phyloP scores from a whole-genome alignment of 2,329 filamentous ascomycete genomes.

The Ascochyta clinopodiicola region DNA sequence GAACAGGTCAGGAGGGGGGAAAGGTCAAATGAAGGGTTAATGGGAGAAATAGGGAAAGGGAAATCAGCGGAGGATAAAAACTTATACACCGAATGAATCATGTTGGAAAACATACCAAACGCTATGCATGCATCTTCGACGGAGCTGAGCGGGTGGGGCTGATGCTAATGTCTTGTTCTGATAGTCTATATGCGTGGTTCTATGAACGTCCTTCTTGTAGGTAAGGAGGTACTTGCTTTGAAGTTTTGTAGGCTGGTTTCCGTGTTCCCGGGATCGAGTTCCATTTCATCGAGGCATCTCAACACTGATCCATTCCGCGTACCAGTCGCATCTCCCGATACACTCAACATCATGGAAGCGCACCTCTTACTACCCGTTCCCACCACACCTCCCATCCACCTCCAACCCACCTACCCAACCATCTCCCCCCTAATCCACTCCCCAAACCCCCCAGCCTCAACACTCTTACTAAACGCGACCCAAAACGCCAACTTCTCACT shows the following conservation, averaged over 20 bases:
- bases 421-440: conserved; percentile 58
- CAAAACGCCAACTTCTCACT: conserved; percentile 64
- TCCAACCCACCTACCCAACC: conserved; percentile 15
- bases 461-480: conserved; percentile 66
- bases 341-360: too few species aligned
- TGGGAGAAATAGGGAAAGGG: too few species aligned
- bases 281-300: too few species aligned
- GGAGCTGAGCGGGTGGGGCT: background rate
- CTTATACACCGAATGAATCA: background rate
- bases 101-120: background rate
- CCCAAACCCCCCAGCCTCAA: conserved; percentile 60
- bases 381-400: background rate
- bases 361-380: background rate
- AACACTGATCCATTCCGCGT: too few species aligned
- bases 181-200: background rate
- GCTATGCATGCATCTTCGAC: background rate
- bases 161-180: background rate
- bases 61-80: background rate
- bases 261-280: too few species aligned
- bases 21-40: too few species aligned
- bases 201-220: background rate
- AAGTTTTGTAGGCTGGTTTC: too few species aligned
- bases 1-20: too few species aligned
- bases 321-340: too few species aligned
- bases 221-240: too few species aligned